These are phyloP conservation scores for Colletotrichum endophyticum DNA, from an alignment of 2,329 filamentous ascomycete species.

Conservation along the genomic window DNA sequence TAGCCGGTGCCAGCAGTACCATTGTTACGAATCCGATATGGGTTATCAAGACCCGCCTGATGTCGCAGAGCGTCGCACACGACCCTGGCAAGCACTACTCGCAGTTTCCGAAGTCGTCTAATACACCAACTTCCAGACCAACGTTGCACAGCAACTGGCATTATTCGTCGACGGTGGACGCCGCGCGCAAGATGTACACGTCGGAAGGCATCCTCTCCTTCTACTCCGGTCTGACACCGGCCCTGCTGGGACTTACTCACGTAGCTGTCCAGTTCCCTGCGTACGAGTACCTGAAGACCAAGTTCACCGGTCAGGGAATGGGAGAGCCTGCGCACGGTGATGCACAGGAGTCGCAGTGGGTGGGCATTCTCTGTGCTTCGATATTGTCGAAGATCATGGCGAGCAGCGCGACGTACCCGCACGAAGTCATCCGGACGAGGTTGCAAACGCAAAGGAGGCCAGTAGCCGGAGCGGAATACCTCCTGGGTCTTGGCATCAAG, in stretches of 20 bases:
- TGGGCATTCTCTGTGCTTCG: constrained; percentile 85
- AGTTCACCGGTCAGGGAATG: constrained; percentile 89
- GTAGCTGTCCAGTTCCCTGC: constrained; percentile 97
- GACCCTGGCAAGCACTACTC: constrained; percentile 51
- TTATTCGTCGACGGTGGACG: constrained; percentile 88
- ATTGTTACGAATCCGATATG: constrained; percentile 97
- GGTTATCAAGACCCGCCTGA: constrained; percentile 98
- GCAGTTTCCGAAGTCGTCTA: constrained; percentile 52
- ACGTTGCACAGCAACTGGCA: constrained; percentile 79
- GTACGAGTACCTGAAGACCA: constrained; percentile 91
- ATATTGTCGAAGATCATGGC: constrained; percentile 94
- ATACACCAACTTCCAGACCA: constrained; percentile 60
- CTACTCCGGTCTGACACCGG: constrained; percentile 93
- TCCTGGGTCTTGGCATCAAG: constrained; percentile 55
- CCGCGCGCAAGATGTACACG: constrained; percentile 93
- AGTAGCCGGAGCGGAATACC: constrained; percentile 56
- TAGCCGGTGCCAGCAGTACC: constrained; percentile 91
- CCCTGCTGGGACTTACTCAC: constrained; percentile 88
- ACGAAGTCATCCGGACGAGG: constrained; percentile 93
- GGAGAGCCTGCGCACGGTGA: constrained; percentile 65
- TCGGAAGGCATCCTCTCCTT: constrained; percentile 89
- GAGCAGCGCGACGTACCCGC: constrained; percentile 94
- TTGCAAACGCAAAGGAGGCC: constrained; percentile 91
- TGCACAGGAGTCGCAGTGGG: constrained; percentile 71
- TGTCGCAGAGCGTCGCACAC: constrained; percentile 81